A percentile compares a stretch with the other conserved stretches of the same genome.
phyloP scores from a whole-genome alignment of 2,329 filamentous ascomycete species.

The Arthrobotrys iridis region DNA sequence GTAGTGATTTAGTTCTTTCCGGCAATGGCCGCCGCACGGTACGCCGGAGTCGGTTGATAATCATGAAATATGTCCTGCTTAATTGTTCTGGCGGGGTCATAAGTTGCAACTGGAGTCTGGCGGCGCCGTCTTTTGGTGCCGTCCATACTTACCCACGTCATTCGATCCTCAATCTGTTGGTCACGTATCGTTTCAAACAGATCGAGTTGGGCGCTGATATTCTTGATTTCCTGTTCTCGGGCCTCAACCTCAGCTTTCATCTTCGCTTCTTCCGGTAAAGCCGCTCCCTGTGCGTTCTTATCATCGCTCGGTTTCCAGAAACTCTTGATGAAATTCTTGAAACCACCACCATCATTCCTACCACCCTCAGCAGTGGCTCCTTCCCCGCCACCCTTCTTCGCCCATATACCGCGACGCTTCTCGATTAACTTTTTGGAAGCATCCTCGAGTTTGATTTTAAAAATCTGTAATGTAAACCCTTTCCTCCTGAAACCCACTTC shows the following conservation, averaged over 20 bases:
- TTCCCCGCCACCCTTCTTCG: neutral
- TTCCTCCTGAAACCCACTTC: neutral
- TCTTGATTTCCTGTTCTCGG: too few relatives aligned
- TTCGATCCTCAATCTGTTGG: neutral
- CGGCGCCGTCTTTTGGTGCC: neutral
- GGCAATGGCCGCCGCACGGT: neutral
- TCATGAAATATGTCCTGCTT: neutral
- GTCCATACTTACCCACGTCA: neutral
- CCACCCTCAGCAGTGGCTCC: neutral
- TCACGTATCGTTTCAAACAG: neutral
- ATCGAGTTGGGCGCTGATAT: neutral
- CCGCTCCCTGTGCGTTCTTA: too few relatives aligned
- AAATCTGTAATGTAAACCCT: neutral
- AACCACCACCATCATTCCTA: too few relatives aligned
- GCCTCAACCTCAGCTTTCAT: too few relatives aligned
- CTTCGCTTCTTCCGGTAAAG: too few relatives aligned
- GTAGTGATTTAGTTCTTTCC: too few relatives aligned
- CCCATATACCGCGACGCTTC: too few relatives aligned
- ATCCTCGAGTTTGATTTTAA: neutral
- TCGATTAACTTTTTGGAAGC: neutral
- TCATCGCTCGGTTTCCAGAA: too few relatives aligned
- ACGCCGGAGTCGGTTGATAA: neutral
- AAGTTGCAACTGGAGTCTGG: neutral
- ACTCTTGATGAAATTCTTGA: too few relatives aligned
- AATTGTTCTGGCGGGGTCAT: neutral